Conservation (phyloP, 225 moss, liverwort and hornwort genomes). For the Straminergon stramineum region DNA sequence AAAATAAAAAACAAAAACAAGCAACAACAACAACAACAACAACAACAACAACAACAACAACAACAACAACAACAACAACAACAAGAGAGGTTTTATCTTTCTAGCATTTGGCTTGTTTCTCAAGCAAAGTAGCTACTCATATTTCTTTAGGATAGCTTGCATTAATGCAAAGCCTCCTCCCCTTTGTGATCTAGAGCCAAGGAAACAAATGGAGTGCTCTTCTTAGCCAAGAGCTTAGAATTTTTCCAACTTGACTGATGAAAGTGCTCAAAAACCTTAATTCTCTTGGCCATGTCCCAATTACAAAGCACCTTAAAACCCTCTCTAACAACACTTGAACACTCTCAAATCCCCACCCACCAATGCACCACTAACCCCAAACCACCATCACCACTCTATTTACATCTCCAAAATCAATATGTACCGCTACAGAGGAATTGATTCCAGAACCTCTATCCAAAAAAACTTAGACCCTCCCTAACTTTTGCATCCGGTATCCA, state of each 20-base stretch:
- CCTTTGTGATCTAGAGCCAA: rapidly evolving
- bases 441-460: background rate
- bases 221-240: background rate
- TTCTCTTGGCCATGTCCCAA: rapidly evolving
- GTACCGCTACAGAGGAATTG: rapidly evolving
- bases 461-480: background rate
- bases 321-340: background rate
- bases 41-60: background rate
- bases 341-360: too few species aligned
- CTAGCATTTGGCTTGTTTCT: background rate
- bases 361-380: rapidly evolving
- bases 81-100: background rate
- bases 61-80: background rate
- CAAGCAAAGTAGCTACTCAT: background rate
- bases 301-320: rapidly evolving
- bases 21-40: background rate
- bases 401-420: background rate
- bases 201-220: background rate
- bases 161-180: background rate
- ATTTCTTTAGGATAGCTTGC: background rate
- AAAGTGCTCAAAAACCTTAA: background rate
- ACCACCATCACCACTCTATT: rapidly evolving
- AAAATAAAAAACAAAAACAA: background rate
- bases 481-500: rapidly evolving
- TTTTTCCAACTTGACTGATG: background rate